These are phyloP conservation scores for Coniferiporia weirii DNA, from an alignment of 1,284 basidiomycete genomes.

Conservation along the genomic window DNA sequence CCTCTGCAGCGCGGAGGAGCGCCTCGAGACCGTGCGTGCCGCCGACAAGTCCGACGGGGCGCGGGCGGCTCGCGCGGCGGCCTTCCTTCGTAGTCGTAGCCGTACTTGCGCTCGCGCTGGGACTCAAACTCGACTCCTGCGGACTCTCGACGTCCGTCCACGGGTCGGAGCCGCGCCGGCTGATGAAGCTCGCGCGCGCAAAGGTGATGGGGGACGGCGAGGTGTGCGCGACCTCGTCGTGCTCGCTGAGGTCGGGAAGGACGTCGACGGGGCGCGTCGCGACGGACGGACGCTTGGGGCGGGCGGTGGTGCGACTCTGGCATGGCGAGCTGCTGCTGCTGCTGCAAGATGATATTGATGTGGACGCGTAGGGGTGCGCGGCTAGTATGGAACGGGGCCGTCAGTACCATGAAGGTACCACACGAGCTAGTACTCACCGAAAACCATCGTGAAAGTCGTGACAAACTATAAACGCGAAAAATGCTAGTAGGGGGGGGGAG, in stretches of 20 bases:
- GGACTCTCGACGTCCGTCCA: background rate
- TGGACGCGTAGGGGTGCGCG: background rate
- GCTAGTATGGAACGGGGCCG: background rate
- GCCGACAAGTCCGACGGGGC: background rate
- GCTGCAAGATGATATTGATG: background rate
- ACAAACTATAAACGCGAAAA: too few relatives aligned
- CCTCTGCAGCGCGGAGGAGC: constrained; percentile 11
- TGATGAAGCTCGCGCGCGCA: constrained; percentile 4
- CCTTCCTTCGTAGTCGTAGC: constrained; percentile 8
- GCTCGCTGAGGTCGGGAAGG: background rate
- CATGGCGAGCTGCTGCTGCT: background rate
- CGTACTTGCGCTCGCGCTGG: background rate
- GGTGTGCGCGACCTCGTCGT: background rate
- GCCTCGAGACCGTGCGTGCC: constrained; percentile 7
- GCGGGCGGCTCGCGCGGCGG: background rate
- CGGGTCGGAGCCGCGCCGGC: background rate
- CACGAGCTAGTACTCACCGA: too few relatives aligned
- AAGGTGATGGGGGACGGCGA: constrained; percentile 5
- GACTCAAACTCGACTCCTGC: too few relatives aligned
- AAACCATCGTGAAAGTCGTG: too few relatives aligned
- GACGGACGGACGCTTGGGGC: constrained; percentile 1
- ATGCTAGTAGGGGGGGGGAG: too few relatives aligned
- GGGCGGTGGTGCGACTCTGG: background rate
- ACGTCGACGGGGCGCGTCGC: background rate
- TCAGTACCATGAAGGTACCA: too few relatives aligned